Evolutionary conservation across 768 basidiomycete species (phyloP), one percentile per base, ranked within the genome.

Genomic region (Tricholomella constricta): DNA sequence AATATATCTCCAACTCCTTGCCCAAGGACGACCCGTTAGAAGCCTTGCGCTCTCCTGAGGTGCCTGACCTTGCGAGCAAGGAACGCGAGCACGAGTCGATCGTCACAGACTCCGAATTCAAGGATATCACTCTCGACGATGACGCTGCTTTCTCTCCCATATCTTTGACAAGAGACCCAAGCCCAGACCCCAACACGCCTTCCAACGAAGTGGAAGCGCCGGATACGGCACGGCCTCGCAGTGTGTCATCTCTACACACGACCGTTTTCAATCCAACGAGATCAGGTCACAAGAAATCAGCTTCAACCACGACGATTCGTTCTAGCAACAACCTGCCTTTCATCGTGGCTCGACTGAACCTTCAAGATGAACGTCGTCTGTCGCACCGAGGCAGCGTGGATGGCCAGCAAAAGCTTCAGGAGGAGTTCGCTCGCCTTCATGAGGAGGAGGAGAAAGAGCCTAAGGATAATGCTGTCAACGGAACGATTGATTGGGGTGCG

Each of bases 401-500:
- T 53, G 88, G 85, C 2, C 82, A 85, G 60, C 78, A 83, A 45
- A 86, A 83, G 60, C 70, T 92, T 35, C 89, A 89, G 58, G 85
- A 89, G 62, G 89, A 89, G 56, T 91, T 92, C 59, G 77, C 80
- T 45, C 80, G 84, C 32, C 74, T 85, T 36, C 88, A 87, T 41
- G 79, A 75, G 45, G 78, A 85, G 61, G 77, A 74, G 34, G 75
- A 78, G 57, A 66, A 71, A 17, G 69, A 67, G 62, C 74, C 70
- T 23, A 69, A 74, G 27, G 66, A 63, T 59, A 64, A 62, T 17
- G 62, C 60, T 20, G 71, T 67, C n/a, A 77, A 77, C 47, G 73
- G 65, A 31, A 66, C 69, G 45, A 87, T 91, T 61, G 89, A 92
- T 62, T 93, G 90, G 91, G 85, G 91, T 91, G 62, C 52, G 79